Evolutionary conservation across 352 stramenopile species (phyloP).

Genomic region (Aphanomyces cochlioides): DNA sequence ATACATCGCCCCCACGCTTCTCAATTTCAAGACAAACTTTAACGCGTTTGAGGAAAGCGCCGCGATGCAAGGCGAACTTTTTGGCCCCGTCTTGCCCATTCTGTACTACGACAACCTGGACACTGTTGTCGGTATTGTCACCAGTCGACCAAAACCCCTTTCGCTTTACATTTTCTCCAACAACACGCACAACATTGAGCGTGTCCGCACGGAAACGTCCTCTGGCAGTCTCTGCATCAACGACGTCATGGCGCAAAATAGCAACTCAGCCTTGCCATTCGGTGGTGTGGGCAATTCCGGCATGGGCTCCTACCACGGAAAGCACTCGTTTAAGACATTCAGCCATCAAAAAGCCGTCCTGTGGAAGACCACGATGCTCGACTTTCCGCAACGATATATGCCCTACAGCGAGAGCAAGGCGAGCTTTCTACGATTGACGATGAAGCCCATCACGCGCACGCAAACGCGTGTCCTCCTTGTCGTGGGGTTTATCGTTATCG

Average conservation of each 20-base stretch:
- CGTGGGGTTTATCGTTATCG: not conserved
- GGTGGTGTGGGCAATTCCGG: slow-evolving; percentile 80
- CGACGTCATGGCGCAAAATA: slow-evolving; percentile 74
- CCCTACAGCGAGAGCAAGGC: not conserved
- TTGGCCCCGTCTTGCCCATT: slow-evolving; percentile 20
- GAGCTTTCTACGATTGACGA: not conserved
- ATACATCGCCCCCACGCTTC: slow-evolving; percentile 58
- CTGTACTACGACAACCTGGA: slow-evolving; percentile 1
- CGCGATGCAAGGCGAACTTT: slow-evolving; percentile 25
- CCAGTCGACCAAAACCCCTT: slow-evolving; percentile 35
- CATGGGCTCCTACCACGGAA: slow-evolving; percentile 80
- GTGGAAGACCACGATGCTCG: slow-evolving; percentile 50
- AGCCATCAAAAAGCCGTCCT: slow-evolving; percentile 66
- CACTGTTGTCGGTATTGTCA: slow-evolving; percentile 32
- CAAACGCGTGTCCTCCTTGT: not conserved
- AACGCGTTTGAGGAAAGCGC: slow-evolving; percentile 34
- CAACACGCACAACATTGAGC: not conserved
- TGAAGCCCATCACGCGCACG: not conserved
- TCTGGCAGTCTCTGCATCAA: slow-evolving; percentile 59
- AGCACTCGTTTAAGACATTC: slow-evolving; percentile 74
- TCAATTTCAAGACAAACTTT: slow-evolving; percentile 42
- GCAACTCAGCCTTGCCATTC: slow-evolving; percentile 68
- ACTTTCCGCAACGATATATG: slow-evolving; percentile 51
- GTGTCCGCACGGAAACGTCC: not conserved
- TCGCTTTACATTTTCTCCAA: slow-evolving; percentile 38